Conservation (phyloP, 2,329 filamentous ascomycete species). For the Fusarium buharicum region DNA sequence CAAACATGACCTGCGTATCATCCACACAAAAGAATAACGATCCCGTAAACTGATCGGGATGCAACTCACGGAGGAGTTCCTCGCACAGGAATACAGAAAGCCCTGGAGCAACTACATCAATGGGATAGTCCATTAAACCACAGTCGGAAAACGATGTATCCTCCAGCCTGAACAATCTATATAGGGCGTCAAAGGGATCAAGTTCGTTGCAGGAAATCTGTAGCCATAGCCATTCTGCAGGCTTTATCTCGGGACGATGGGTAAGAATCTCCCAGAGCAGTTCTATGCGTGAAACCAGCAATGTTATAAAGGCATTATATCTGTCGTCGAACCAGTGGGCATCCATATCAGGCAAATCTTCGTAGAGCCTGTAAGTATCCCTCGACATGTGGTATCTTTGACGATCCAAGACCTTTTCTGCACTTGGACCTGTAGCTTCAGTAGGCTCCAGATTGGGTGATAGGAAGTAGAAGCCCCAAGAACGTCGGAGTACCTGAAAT, state of each 20-base stretch:
- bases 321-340: not conserved
- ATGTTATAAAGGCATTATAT: not conserved
- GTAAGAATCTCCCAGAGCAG: not conserved
- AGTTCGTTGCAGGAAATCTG: not conserved
- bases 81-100: too few relatives aligned
- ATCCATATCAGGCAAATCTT: not conserved
- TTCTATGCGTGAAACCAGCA: not conserved
- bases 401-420: not conserved
- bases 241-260: not conserved
- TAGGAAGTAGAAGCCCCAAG: conserved; percentile 2
- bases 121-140: too few relatives aligned
- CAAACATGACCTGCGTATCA: too few relatives aligned
- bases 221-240: conserved; percentile 1
- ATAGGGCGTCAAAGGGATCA: conserved; percentile 11
- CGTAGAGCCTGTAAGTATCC: not conserved
- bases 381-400: not conserved
- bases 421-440: not conserved
- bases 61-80: too few relatives aligned
- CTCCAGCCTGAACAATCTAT: conserved; percentile 1
- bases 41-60: too few relatives aligned
- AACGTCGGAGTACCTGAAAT: not conserved
- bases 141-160: not conserved
- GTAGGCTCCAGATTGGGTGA: not conserved
- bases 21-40: too few relatives aligned
- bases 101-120: too few relatives aligned